Evolutionary conservation across 2,329 filamentous ascomycete genomes (phyloP).

Genomic region (Aspergillus oerlinghausenensis): DNA sequence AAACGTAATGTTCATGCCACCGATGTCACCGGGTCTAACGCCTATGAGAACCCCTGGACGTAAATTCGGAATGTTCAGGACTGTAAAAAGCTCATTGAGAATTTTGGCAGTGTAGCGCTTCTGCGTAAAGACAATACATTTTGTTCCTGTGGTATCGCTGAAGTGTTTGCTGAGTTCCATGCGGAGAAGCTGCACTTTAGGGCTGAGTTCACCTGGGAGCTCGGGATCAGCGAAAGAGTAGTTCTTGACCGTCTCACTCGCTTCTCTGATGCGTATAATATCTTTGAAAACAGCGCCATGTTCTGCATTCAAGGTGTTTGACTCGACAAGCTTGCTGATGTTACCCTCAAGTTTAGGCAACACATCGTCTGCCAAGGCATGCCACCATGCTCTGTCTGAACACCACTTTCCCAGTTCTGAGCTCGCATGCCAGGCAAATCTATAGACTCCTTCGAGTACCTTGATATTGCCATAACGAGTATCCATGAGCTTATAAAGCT

Average conservation of each 20-base stretch:
- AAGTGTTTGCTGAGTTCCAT: conserved; percentile 62
- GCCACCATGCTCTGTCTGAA: conserved; percentile 74
- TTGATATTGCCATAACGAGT: conserved; percentile 48
- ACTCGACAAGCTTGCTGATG: conserved; percentile 14
- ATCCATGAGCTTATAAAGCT: conserved; percentile 57
- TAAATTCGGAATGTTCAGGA: conserved; percentile 56
- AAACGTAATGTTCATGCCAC: conserved; percentile 62
- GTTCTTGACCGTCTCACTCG: conserved; percentile 51
- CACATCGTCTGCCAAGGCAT: conserved; percentile 62
- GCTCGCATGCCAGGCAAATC: conserved; percentile 56
- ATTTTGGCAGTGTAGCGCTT: conserved; percentile 72
- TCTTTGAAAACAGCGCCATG: conserved; percentile 48
- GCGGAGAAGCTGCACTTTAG: conserved; percentile 65
- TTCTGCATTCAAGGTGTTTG: background rate
- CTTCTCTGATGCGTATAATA: conserved; percentile 55
- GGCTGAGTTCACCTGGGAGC: conserved; percentile 53
- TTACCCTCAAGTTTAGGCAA: conserved; percentile 57
- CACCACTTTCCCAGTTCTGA: conserved; percentile 76
- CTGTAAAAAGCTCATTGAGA: conserved; percentile 62
- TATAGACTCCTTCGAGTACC: conserved; percentile 54
- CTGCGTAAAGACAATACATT: conserved; percentile 86
- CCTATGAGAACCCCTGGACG: conserved; percentile 62
- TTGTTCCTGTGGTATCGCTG: conserved; percentile 50
- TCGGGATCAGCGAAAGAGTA: conserved; percentile 45
- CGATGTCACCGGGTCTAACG: conserved; percentile 46